These are phyloP conservation scores for Pseudoneurospora amorphoporcata DNA, from an alignment of 495 filamentous ascomycete genomes.

Conservation along the genomic window DNA sequence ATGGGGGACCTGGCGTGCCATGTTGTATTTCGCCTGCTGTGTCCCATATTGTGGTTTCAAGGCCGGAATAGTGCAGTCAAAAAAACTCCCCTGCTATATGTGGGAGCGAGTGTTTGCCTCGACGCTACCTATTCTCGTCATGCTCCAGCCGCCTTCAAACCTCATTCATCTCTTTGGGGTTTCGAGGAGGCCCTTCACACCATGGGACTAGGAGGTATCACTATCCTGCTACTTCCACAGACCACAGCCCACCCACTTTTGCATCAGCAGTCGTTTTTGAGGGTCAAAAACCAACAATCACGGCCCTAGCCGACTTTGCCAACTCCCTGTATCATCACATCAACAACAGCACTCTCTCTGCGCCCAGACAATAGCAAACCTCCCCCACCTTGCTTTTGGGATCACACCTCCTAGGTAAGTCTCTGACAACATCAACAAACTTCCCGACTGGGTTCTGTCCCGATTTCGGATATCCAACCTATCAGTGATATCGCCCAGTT, in stretches of 20 bases:
- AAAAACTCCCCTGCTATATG: not conserved
- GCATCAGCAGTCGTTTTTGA: not conserved
- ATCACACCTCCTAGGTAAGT: not conserved
- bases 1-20: not conserved
- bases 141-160: not conserved
- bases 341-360: not conserved
- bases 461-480: not conserved
- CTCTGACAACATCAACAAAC: not conserved
- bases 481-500: not conserved
- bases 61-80: not conserved
- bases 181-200: not conserved
- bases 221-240: not conserved
- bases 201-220: not conserved
- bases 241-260: not conserved
- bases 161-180: not conserved
- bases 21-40: not conserved
- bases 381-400: not conserved
- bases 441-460: not conserved
- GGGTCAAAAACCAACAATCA: not conserved
- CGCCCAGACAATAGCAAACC: not conserved
- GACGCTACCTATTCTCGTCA: not conserved
- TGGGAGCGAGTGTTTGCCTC: not conserved
- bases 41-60: not conserved
- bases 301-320: not conserved
- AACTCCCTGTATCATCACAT: not conserved